Evolutionary conservation across 164 flowering plant genomes (phyloP), one percentile per base, ranked within the genome.

Genomic region (Stephania yunnanensis): DNA sequence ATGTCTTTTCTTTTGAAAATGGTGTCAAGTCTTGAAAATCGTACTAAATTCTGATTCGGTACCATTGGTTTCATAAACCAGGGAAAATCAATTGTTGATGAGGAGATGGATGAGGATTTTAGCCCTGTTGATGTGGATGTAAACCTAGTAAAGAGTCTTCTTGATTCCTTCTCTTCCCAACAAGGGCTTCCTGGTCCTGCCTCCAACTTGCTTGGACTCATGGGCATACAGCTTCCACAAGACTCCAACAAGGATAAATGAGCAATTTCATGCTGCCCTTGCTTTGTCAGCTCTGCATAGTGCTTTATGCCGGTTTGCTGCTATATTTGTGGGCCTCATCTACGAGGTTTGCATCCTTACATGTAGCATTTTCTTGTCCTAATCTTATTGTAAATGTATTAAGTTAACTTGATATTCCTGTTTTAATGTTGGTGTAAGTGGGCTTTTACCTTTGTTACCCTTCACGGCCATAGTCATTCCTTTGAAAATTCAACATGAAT

Each of bases 171-270:
- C 84, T 87, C 97, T 71, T 88, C 97, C 68, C 99, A 93, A 83
- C 88, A 92, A 79, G 99, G 99, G 42, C 91, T 90, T 50, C 93
- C 99, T 44, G 97, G 99, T 20, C 99, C 99, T 71, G 88, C 97
- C 46, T 92, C 99, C 71, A 95, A 93, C 80, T 80, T 95, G 85
- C 88, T 95, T 20, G 97, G 98, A 19, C 89, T 92, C 22, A 91
- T 92, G 99, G 97, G 99, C 55, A 74, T 90, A 17, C 86, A 86
- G 71, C 89, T 95, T 66, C 97, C 99, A 4, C 83, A 80, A 70
- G 97, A 92, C 82, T 61, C 77, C 70, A 79, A 76, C 73, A 88
- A 89, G 78, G 84, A 80, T 73, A 86, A 86, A 77, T 85, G 82
- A 85, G 73, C 7, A 19, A 13, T 17, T 52, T 22, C 20, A 31